These are phyloP conservation scores for Blakeslea trispora DNA, from an alignment of 371 early-diverging fungal genomes.

Conservation along the genomic window DNA sequence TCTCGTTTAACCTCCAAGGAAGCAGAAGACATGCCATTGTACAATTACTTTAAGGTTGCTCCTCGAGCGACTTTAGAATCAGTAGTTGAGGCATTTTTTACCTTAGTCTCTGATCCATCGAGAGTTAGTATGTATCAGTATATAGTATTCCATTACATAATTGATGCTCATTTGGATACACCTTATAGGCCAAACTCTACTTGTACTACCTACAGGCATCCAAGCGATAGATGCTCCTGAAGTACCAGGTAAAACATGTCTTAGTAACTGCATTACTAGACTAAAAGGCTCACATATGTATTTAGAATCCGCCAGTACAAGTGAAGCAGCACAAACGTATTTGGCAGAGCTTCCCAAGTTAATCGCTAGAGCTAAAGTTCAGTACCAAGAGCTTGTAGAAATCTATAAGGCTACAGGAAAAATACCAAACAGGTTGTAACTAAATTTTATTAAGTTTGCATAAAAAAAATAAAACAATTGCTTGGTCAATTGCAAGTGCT, in stretches of 20 bases:
- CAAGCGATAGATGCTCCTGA: constrained; percentile 6
- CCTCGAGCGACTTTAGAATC: constrained; percentile 45
- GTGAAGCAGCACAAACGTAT: too few relatives aligned
- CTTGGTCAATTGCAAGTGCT: too few relatives aligned
- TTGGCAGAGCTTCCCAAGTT: too few relatives aligned
- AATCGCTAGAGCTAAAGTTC: too few relatives aligned
- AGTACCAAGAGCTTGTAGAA: too few relatives aligned
- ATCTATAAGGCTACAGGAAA: too few relatives aligned
- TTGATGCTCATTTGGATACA: background rate
- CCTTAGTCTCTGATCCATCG: constrained; percentile 48
- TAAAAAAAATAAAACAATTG: too few relatives aligned
- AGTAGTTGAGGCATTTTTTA: constrained; percentile 58
- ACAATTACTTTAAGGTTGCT: constrained; percentile 6
- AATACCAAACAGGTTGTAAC: too few relatives aligned
- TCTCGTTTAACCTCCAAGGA: background rate
- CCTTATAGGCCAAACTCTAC: constrained; percentile 20
- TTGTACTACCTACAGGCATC: constrained; percentile 28
- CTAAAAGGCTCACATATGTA: too few relatives aligned
- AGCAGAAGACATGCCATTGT: constrained; percentile 5
- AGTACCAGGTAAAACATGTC: constrained; percentile 13
- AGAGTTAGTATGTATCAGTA: constrained; percentile 33
- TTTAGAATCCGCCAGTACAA: too few relatives aligned
- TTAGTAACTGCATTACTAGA: too few relatives aligned
- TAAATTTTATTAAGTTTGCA: too few relatives aligned
- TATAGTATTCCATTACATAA: background rate